These are phyloP conservation scores for Xylariaceae sp. DNA, from an alignment of 2,329 filamentous ascomycete genomes.

Conservation along the genomic window DNA sequence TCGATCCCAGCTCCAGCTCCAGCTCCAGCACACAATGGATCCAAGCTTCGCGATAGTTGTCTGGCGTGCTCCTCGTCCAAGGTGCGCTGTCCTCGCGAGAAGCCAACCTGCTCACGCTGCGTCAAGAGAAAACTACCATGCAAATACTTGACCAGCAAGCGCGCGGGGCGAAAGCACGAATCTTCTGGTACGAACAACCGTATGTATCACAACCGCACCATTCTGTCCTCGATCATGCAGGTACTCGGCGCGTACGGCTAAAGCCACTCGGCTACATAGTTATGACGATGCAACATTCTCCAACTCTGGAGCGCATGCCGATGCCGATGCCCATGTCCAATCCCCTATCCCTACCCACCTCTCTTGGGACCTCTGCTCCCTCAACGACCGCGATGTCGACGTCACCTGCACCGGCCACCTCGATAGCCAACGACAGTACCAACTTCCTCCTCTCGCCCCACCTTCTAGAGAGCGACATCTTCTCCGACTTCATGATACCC, in stretches of 20 bases:
- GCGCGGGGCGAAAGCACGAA: slow-evolving; percentile 2
- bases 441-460: neutral
- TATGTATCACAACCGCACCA: neutral
- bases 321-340: neutral
- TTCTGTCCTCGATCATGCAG: neutral
- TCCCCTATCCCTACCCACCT: neutral
- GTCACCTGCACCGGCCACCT: neutral
- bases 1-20: neutral
- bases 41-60: slow-evolving; percentile 37
- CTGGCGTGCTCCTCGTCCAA: slow-evolving; percentile 37
- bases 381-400: neutral
- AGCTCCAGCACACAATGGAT: neutral
- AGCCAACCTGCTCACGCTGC: slow-evolving; percentile 35
- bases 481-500: neutral
- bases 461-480: neutral
- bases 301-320: neutral
- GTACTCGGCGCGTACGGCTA: neutral
- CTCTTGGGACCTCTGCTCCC: neutral
- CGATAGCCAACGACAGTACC: neutral
- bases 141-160: slow-evolving; percentile 30
- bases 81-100: slow-evolving; percentile 34
- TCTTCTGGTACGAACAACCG: neutral
- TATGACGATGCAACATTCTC: neutral
- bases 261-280: neutral
- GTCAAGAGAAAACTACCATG: slow-evolving; percentile 28